Conservation (phyloP, 306 rosid species). For the Prunus mira region DNA sequence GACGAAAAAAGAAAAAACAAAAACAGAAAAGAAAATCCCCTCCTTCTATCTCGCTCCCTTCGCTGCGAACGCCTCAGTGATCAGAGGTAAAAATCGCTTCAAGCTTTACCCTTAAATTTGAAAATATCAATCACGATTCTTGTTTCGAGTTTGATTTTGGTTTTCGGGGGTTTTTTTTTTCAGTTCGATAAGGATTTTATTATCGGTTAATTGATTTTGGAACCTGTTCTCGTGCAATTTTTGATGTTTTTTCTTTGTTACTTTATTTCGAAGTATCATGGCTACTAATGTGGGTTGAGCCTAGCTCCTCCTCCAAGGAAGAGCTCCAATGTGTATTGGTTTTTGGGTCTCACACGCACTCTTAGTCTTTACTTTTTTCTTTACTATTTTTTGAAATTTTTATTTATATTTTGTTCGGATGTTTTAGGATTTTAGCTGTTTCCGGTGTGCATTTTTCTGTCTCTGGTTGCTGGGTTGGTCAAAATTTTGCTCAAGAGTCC, state of each 20-base stretch:
- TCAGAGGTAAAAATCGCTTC: slow-evolving; percentile 11
- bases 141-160: not conserved
- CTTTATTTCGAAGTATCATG: not conserved
- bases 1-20: too few species aligned
- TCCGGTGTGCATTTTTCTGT: too few species aligned
- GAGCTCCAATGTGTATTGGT: not conserved
- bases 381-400: not conserved
- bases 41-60: slow-evolving; percentile 2
- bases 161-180: too few species aligned
- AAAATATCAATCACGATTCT: not conserved
- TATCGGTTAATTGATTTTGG: not conserved
- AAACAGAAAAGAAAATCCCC: not conserved
- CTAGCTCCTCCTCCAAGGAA: not conserved
- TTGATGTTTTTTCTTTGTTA: not conserved
- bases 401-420: not conserved
- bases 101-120: not conserved
- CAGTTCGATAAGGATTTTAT: not conserved
- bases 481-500: not conserved
- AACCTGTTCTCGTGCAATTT: not conserved
- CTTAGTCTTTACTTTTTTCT: not conserved
- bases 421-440: not conserved
- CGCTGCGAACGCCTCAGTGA: not conserved
- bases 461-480: not conserved
- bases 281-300: not conserved
- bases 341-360: not conserved